A percentile compares a stretch with the other conserved stretches of the same genome.
Evolutionary conservation across 768 basidiomycete genomes (phyloP).

Genomic region (Kwoniella heveanensis): DNA sequence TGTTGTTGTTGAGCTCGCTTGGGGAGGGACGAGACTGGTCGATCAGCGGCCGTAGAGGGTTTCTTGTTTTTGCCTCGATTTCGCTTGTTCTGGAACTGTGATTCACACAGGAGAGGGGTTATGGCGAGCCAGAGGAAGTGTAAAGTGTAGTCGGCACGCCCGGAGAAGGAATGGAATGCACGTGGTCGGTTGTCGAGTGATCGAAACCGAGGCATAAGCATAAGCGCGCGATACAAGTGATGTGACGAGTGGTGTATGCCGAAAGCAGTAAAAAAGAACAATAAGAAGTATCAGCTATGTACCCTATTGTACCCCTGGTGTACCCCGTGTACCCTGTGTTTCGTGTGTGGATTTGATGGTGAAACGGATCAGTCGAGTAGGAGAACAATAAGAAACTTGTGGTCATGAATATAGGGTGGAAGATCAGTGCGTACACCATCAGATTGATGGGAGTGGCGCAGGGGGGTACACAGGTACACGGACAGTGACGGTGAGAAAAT

Average conservation of each 20-base stretch:
- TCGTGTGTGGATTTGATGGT: conserved; percentile 16
- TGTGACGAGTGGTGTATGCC: background rate
- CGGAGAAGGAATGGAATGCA: background rate
- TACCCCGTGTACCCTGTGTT: background rate
- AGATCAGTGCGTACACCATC: background rate
- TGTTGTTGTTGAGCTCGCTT: conserved; percentile 14
- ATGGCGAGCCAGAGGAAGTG: background rate
- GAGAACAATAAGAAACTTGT: conserved; percentile 14
- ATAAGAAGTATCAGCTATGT: conserved; percentile 11
- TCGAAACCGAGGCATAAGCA: background rate
- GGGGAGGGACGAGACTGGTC: conserved; percentile 26
- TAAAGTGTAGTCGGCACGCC: too few species aligned
- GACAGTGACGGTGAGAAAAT: conserved; percentile 1
- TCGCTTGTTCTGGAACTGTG: conserved; percentile 46
- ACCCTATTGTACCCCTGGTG: conserved; percentile 8
- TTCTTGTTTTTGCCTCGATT: conserved; percentile 24
- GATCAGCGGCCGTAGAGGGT: background rate
- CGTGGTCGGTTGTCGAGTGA: background rate
- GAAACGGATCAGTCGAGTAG: conserved; percentile 11
- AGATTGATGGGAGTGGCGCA: background rate
- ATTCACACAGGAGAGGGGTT: background rate
- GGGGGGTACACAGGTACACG: background rate
- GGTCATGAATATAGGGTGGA: background rate
- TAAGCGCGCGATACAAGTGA: background rate
- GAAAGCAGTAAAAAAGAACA: conserved; percentile 11